Evolutionary conservation across 2,329 filamentous ascomycete species (phyloP).

Genomic region (Neonectria faginata): DNA sequence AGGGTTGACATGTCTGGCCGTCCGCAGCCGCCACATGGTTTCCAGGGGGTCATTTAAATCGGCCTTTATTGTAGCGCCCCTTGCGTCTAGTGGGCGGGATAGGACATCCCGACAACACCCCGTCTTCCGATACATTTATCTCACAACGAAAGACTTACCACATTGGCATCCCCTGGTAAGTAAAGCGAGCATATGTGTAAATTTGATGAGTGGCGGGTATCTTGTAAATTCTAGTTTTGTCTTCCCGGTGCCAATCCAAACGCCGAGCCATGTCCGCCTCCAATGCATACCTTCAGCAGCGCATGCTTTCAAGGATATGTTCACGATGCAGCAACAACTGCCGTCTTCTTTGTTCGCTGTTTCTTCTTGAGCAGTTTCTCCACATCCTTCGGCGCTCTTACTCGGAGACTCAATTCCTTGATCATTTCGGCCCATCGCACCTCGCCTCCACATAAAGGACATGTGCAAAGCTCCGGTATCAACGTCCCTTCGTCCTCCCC

Average conservation of each 20-base stretch:
- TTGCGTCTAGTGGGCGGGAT: slow-evolving; percentile 20
- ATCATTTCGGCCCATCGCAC: slow-evolving; percentile 82
- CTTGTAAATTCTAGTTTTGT: not conserved
- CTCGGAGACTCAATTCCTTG: slow-evolving; percentile 82
- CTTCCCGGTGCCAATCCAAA: slow-evolving; percentile 18
- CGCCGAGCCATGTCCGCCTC: slow-evolving; percentile 19
- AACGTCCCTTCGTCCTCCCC: slow-evolving; percentile 57
- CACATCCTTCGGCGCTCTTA: slow-evolving; percentile 76
- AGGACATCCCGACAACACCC: slow-evolving; percentile 13
- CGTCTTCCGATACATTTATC: not conserved
- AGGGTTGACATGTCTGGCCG: not conserved
- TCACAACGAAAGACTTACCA: not conserved
- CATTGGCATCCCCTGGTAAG: not conserved
- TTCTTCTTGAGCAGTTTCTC: slow-evolving; percentile 73
- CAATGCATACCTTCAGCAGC: slow-evolving; percentile 19
- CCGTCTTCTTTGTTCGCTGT: slow-evolving; percentile 46
- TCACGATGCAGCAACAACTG: slow-evolving; percentile 27
- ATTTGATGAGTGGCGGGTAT: slow-evolving; percentile 19
- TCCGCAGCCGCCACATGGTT: slow-evolving; percentile 1
- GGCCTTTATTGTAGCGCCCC: slow-evolving; percentile 16
- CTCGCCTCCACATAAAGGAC: slow-evolving; percentile 74
- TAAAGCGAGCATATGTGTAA: not conserved
- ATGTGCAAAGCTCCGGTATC: slow-evolving; percentile 76
- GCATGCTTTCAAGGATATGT: slow-evolving; percentile 6
- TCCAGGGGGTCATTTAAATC: not conserved